Evolutionary conservation across 306 rosid species (phyloP).

Genomic region (Spatholobus suberectus): DNA sequence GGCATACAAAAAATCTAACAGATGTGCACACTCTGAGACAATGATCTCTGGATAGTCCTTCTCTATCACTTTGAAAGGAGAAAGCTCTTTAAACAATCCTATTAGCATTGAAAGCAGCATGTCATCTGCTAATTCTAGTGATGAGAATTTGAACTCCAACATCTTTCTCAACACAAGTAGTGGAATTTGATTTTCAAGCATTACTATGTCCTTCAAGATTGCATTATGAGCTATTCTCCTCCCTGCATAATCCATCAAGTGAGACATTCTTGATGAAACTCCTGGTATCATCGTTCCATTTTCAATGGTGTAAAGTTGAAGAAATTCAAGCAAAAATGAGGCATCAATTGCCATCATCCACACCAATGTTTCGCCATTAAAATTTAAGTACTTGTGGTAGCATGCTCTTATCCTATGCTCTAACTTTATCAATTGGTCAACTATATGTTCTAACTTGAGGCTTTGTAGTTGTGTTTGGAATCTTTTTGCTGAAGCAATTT

Average conservation of each 20-base stretch:
- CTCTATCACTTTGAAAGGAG: slow-evolving; percentile 59
- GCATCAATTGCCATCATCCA: slow-evolving; percentile 90
- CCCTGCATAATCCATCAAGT: slow-evolving; percentile 61
- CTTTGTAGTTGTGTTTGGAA: slow-evolving; percentile 59
- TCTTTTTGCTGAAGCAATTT: slow-evolving; percentile 69
- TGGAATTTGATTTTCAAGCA: slow-evolving; percentile 94
- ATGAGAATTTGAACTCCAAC: slow-evolving; percentile 62
- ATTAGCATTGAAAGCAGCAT: slow-evolving; percentile 59
- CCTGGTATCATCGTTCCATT: slow-evolving; percentile 45
- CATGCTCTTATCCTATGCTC: slow-evolving; percentile 62
- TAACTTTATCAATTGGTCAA: slow-evolving; percentile 59
- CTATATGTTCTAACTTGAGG: slow-evolving; percentile 60
- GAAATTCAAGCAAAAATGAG: slow-evolving; percentile 77
- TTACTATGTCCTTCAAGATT: slow-evolving; percentile 71
- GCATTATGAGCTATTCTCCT: slow-evolving; percentile 65
- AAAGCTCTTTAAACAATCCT: slow-evolving; percentile 62
- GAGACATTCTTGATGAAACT: slow-evolving; percentile 70
- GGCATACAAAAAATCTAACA: slow-evolving; percentile 74
- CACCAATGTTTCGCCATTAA: slow-evolving; percentile 67
- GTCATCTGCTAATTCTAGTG: slow-evolving; percentile 56
- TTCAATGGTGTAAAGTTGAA: slow-evolving; percentile 51
- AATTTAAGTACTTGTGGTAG: slow-evolving; percentile 72
- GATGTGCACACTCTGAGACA: slow-evolving; percentile 61
- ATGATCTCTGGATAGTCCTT: slow-evolving; percentile 41
- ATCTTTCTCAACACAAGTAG: slow-evolving; percentile 72